phyloP scores from a whole-genome alignment of 2,329 filamentous ascomycete species.

The Ramularia collo-cygni region DNA sequence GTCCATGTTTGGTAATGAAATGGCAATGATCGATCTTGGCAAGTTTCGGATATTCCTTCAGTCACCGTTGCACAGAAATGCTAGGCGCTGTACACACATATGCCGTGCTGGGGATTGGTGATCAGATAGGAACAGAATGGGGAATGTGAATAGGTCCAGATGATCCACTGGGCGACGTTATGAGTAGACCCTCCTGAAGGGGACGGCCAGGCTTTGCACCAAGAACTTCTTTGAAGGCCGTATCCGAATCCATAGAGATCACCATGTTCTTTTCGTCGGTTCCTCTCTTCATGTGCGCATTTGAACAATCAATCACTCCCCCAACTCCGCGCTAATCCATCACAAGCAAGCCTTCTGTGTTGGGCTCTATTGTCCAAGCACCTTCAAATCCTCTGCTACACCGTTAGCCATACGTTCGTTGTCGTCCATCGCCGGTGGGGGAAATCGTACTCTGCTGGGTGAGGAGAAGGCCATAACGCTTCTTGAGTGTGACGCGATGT shows the following conservation, averaged over 20 bases:
- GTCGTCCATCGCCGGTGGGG: neutral
- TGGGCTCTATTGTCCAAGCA: slow-evolving; percentile 38
- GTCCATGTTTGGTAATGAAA: slow-evolving; percentile 62
- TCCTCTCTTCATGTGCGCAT: no score
- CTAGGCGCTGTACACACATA: slow-evolving; percentile 66
- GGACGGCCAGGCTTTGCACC: no score
- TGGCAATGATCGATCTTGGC: slow-evolving; percentile 51
- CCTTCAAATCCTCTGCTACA: slow-evolving; percentile 36
- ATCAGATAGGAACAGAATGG: neutral
- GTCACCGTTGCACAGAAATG: slow-evolving; percentile 53
- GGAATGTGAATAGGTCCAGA: no score
- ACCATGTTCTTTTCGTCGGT: no score
- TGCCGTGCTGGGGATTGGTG: slow-evolving; percentile 38
- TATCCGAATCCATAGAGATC: no score
- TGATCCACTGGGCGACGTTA: no score
- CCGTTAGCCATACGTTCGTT: slow-evolving; percentile 3
- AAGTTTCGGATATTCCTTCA: slow-evolving; percentile 58
- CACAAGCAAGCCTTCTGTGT: slow-evolving; percentile 1
- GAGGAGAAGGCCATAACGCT: slow-evolving; percentile 79
- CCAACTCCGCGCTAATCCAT: slow-evolving; percentile 24
- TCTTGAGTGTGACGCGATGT: slow-evolving; percentile 91
- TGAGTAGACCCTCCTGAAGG: no score
- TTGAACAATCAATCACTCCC: slow-evolving; percentile 5
- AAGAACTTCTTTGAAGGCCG: no score
- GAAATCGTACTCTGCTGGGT: slow-evolving; percentile 56